Evolutionary conservation across 2,329 filamentous ascomycete species (phyloP).

Genomic region (Rasamsonia emersonii): DNA sequence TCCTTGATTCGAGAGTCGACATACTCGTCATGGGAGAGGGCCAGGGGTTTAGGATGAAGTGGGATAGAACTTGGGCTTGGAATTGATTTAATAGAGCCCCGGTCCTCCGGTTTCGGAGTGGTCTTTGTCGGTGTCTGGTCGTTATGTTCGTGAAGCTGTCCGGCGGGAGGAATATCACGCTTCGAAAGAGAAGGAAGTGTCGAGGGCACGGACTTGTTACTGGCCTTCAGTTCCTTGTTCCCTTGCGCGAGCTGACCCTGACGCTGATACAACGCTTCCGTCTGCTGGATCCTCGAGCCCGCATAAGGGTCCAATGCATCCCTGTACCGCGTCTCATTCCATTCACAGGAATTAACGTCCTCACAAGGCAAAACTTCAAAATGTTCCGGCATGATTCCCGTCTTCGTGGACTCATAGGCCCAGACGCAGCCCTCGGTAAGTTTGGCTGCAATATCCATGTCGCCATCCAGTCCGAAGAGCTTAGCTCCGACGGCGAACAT

Average conservation of each 20-base stretch:
- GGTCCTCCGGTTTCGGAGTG: conserved; percentile 1
- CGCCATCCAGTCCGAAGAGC: conserved; percentile 45
- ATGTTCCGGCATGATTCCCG: conserved; percentile 55
- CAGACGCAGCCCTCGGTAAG: conserved; percentile 55
- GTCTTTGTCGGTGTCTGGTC: conserved; percentile 4
- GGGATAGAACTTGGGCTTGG: too few relatives aligned
- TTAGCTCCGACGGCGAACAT: conserved; percentile 55
- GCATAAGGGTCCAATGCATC: conserved; percentile 31
- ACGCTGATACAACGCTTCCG: conserved; percentile 17
- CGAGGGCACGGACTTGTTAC: too few relatives aligned
- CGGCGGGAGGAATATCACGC: too few relatives aligned
- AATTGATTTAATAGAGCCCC: too few relatives aligned
- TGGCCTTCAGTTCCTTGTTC: too few relatives aligned
- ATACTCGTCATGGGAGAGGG: conserved; percentile 32
- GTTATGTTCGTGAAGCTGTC: conserved; percentile 3
- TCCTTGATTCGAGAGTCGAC: conserved; percentile 31
- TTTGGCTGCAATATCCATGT: conserved; percentile 48
- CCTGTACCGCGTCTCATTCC: conserved; percentile 47
- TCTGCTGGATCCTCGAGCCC: conserved; percentile 18
- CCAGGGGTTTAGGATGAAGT: conserved; percentile 12
- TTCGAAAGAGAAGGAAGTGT: too few relatives aligned
- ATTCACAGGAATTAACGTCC: conserved; percentile 36
- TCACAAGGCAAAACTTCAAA: conserved; percentile 47
- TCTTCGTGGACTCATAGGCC: conserved; percentile 49
- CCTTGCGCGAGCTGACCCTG: conserved; percentile 6